Percentiles rank a stretch among this genome's conserved stretches.
phyloP scores from a whole-genome alignment of 345 rosid species.

The Psidium friedrichsthalianum region DNA sequence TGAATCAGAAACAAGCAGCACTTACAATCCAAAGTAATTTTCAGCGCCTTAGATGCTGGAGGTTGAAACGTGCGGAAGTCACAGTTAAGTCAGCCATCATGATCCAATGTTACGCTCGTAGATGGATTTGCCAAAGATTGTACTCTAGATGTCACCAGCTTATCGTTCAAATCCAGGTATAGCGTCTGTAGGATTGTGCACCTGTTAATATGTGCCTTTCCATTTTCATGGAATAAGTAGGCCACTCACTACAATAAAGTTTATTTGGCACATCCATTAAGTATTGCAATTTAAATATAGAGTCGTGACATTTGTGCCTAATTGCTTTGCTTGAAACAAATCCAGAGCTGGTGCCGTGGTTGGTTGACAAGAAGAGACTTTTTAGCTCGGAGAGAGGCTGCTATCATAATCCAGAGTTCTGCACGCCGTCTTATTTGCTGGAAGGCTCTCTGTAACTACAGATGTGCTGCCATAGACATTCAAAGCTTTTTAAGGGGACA shows the following conservation, averaged over 20 bases:
- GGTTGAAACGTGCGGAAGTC: conserved; percentile 16
- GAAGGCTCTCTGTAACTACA: conserved; percentile 20
- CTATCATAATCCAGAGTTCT: conserved; percentile 43
- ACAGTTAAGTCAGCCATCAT: conserved; percentile 32
- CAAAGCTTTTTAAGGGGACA: conserved; percentile 52
- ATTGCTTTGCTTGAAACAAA: background rate
- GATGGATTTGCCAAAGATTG: conserved; percentile 39
- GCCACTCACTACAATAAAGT: background rate
- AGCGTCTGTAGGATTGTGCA: background rate
- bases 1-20: conserved; percentile 23
- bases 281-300: background rate
- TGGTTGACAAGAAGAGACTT: conserved; percentile 48
- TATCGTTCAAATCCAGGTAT: conserved; percentile 53
- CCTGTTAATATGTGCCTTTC: background rate
- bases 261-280: background rate
- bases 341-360: conserved; percentile 51
- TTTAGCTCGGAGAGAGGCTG: conserved; percentile 33
- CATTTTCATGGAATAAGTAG: background rate
- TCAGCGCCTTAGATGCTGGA: conserved; percentile 16
- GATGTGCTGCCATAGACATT: conserved; percentile 43
- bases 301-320: background rate
- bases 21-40: conserved; percentile 27
- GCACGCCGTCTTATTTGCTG: conserved; percentile 24
- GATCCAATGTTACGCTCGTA: conserved; percentile 53
- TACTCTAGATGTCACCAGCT: conserved; percentile 12